These are phyloP conservation scores for Quercus phellos DNA, from an alignment of 331 rosid species.

Conservation along the genomic window DNA sequence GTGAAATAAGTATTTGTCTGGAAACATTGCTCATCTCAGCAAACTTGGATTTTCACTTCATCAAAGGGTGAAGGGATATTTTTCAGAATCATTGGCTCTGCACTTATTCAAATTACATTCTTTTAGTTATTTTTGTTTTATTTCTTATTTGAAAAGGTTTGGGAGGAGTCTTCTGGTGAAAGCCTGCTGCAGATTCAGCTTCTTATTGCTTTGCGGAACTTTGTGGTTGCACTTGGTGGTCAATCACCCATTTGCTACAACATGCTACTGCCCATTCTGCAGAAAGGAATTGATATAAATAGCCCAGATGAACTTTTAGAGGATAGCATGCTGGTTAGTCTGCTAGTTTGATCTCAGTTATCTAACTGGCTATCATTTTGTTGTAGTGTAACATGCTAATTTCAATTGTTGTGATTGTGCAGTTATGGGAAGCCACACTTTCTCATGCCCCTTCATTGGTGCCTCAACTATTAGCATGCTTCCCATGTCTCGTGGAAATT, in stretches of 20 bases:
- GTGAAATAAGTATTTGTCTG: neutral
- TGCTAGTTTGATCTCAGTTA: constrained; percentile 9
- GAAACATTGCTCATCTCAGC: constrained; percentile 1
- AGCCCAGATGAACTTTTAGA: constrained; percentile 88
- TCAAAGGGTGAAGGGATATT: neutral
- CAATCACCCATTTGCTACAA: constrained; percentile 81
- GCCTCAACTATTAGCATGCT: constrained; percentile 70
- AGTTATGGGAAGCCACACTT: constrained; percentile 98
- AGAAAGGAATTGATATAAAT: constrained; percentile 79
- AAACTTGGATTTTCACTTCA: constrained; percentile 19
- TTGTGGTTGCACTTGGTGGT: constrained; percentile 84
- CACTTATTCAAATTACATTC: constrained; percentile 6
- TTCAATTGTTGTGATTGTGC: constrained; percentile 32
- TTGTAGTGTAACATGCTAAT: constrained; percentile 22
- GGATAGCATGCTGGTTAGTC: constrained; percentile 95
- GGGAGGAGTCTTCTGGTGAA: constrained; percentile 97
- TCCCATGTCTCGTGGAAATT: constrained; percentile 73
- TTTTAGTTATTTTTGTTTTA: neutral
- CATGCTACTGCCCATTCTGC: constrained; percentile 78
- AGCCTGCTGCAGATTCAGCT: constrained; percentile 94
- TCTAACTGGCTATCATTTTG: constrained; percentile 5
- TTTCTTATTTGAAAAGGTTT: constrained; percentile 49
- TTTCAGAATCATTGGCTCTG: neutral
- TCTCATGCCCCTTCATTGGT: constrained; percentile 90
- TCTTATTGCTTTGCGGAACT: constrained; percentile 83